phyloP scores from a whole-genome alignment of 305 asterid genomes.

The Coffea humblotiana region DNA sequence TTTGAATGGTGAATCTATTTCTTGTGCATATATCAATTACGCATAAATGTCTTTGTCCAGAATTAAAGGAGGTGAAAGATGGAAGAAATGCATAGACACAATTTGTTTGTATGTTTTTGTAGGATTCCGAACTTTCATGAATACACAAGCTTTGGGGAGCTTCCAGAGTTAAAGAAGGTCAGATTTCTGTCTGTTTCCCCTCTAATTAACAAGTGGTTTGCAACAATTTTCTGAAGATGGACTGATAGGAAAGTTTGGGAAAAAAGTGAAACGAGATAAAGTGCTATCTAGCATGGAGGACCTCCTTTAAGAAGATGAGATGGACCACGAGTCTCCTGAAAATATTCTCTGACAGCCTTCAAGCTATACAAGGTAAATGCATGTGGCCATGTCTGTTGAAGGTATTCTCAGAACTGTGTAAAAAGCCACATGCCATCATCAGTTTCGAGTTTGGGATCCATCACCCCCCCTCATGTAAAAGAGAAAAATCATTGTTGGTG shows the following conservation, averaged over 20 bases:
- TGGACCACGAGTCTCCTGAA: slow-evolving; percentile 27
- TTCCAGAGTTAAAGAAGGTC: neutral
- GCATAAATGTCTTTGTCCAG: neutral
- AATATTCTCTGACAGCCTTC: slow-evolving; percentile 15
- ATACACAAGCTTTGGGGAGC: neutral
- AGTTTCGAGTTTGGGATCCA: neutral
- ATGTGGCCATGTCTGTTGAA: slow-evolving; percentile 11
- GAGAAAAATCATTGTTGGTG: neutral
- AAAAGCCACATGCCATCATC: neutral
- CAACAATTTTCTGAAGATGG: neutral
- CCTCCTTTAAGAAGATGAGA: slow-evolving; percentile 11
- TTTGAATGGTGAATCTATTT: neutral
- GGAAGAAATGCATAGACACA: neutral
- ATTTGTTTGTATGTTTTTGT: neutral
- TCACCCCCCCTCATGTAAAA: neutral
- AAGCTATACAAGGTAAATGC: slow-evolving; percentile 9
- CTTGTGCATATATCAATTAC: neutral
- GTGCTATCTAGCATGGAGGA: slow-evolving; percentile 4
- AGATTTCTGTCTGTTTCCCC: neutral
- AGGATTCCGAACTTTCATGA: slow-evolving; percentile 8
- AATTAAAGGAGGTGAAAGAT: neutral
- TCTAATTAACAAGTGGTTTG: neutral
- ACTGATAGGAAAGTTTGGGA: slow-evolving; percentile 1
- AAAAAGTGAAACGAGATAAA: slow-evolving; percentile 16
- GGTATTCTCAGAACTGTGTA: neutral